Evolutionary conservation across 768 basidiomycete species (phyloP).

Genomic region (Lentinus brumalis): DNA sequence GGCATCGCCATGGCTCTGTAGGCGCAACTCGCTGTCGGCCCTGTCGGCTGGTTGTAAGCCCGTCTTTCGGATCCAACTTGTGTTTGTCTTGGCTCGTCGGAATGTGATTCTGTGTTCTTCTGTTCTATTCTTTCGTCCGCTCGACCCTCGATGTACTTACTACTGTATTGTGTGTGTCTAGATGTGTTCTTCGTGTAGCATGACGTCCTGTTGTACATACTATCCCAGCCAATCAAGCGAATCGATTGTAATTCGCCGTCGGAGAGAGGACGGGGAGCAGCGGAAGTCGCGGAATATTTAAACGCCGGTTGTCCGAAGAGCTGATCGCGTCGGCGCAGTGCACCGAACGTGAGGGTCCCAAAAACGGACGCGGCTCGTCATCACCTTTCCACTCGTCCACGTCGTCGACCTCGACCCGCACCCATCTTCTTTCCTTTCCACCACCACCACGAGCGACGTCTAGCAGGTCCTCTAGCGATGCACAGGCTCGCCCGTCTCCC

Average conservation of each 20-base stretch:
- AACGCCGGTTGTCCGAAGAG: conserved; percentile 3
- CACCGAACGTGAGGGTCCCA: conserved; percentile 11
- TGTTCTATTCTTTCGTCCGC: not conserved
- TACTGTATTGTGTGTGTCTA: not conserved
- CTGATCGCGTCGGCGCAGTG: conserved; percentile 7
- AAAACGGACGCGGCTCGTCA: conserved; percentile 19
- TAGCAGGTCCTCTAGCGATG: conserved; percentile 15
- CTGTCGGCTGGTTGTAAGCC: conserved; percentile 32
- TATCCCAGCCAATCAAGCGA: not conserved
- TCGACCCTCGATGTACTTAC: too few relatives aligned
- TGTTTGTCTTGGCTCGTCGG: not conserved
- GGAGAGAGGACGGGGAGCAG: too few relatives aligned
- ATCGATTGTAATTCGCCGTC: too few relatives aligned
- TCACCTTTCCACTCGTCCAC: conserved; percentile 15
- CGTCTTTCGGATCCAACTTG: not conserved
- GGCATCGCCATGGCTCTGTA: conserved; percentile 58
- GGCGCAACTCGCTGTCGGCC: conserved; percentile 32
- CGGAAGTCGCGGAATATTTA: not conserved
- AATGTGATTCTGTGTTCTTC: not conserved
- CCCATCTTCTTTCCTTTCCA: conserved; percentile 7
- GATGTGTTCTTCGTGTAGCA: conserved; percentile 9
- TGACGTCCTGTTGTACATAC: not conserved
- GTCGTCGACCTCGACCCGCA: conserved; percentile 8
- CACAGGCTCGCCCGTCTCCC: conserved; percentile 23
- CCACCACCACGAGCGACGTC: conserved; percentile 16